A percentile compares a stretch with the other conserved stretches of the same genome.
Evolutionary conservation across 1,139 yeast species (phyloP).

Genomic region (Kodamaea sp.): DNA sequence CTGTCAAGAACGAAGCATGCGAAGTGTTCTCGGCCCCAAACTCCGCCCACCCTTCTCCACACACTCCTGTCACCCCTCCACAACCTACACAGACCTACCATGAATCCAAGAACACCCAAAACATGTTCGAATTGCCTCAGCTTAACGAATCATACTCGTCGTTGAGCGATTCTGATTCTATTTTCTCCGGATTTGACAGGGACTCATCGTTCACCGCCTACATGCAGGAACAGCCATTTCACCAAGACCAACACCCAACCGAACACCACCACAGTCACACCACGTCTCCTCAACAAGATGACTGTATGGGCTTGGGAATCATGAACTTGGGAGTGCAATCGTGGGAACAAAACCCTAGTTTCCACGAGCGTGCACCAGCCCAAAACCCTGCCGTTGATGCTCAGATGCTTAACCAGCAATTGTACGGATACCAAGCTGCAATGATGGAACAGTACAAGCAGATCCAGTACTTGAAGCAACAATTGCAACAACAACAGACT

Average conservation of each 20-base stretch:
- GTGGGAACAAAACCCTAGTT: conserved; percentile 11
- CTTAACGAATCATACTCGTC: conserved; percentile 15
- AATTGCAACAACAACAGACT: conserved; percentile 16
- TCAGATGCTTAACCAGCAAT: conserved; percentile 16
- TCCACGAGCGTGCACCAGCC: conserved; percentile 5
- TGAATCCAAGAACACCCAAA: not conserved
- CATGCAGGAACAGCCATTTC: conserved; percentile 11
- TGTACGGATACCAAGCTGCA: conserved; percentile 25
- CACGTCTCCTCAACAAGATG: conserved; percentile 6
- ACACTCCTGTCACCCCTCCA: conserved; percentile 11
- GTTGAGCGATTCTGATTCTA: conserved; percentile 14
- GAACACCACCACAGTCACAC: too few species aligned
- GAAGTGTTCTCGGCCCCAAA: conserved; percentile 11
- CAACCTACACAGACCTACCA: conserved; percentile 6
- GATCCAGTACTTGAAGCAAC: conserved; percentile 28
- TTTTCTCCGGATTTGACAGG: conserved; percentile 14
- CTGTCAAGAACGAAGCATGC: conserved; percentile 40
- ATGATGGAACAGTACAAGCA: conserved; percentile 28
- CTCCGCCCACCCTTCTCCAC: conserved; percentile 3
- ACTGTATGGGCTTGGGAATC: conserved; percentile 26
- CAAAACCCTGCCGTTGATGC: conserved; percentile 8
- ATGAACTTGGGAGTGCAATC: conserved; percentile 20
- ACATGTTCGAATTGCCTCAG: conserved; percentile 17
- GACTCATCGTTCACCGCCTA: conserved; percentile 11
- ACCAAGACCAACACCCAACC: conserved; percentile 4